phyloP scores from a whole-genome alignment of 805 yeast species.

The Metschnikowia picachoensis region DNA sequence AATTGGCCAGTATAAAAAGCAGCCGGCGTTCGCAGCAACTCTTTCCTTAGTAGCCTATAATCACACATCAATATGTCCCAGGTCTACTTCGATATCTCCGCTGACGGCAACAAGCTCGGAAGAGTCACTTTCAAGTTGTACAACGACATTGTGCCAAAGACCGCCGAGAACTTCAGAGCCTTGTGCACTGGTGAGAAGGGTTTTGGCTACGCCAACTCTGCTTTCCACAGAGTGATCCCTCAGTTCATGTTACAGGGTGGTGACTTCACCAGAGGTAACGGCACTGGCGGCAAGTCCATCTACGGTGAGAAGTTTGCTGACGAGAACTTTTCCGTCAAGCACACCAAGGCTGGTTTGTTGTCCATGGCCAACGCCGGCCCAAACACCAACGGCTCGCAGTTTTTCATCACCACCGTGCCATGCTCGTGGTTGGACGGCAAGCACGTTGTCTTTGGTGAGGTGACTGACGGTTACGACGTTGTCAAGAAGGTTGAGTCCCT shows the following conservation, averaged over 20 bases:
- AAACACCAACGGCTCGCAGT: constrained; percentile 97
- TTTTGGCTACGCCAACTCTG: constrained; percentile 77
- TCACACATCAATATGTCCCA: constrained; percentile 45
- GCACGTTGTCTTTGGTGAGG: constrained; percentile 95
- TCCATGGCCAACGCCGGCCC: constrained; percentile 99
- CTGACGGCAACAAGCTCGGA: constrained; percentile 68
- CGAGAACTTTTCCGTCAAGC: constrained; percentile 76
- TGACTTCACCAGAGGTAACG: constrained; percentile 71
- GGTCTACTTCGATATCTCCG: constrained; percentile 80
- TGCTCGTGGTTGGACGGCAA: constrained; percentile 90
- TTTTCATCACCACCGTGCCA: constrained; percentile 88
- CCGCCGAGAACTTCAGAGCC: constrained; percentile 94
- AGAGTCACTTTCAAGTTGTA: constrained; percentile 83
- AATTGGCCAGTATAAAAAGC: constrained; percentile 6
- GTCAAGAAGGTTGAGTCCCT: constrained; percentile 78
- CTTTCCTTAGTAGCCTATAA: constrained; percentile 1
- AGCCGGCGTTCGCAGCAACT: constrained; percentile 3
- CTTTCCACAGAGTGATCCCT: constrained; percentile 97
- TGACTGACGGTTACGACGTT: constrained; percentile 76
- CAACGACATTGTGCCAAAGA: constrained; percentile 91
- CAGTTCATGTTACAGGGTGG: constrained; percentile 95
- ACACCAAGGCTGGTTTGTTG: constrained; percentile 80
- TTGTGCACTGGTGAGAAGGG: constrained; percentile 94
- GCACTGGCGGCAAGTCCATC: constrained; percentile 90
- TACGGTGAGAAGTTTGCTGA: constrained; percentile 85